A percentile compares a stretch with the other conserved stretches of the same genome.
phyloP scores from a whole-genome alignment of 2,329 filamentous ascomycete species.

The Penicillium sp. region DNA sequence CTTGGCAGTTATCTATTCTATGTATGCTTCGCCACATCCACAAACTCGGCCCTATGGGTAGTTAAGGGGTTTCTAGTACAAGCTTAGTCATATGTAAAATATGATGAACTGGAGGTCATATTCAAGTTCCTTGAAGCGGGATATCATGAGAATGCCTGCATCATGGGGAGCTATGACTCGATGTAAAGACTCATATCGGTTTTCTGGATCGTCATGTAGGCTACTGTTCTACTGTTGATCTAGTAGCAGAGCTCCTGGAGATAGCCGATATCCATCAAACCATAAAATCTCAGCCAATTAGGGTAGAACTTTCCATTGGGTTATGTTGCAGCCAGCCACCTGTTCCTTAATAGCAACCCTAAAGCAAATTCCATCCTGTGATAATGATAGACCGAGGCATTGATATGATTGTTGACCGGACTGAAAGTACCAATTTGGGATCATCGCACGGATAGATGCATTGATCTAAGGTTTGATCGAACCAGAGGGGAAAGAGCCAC shows the following conservation, averaged over 20 bases:
- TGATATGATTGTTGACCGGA: neutral
- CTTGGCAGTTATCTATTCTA: too few relatives aligned
- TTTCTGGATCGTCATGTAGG: too few relatives aligned
- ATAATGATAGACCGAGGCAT: neutral
- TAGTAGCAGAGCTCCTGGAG: too few relatives aligned
- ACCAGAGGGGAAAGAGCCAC: constrained; percentile 1
- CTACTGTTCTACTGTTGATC: too few relatives aligned
- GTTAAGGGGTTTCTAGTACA: too few relatives aligned
- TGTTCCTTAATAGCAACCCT: neutral
- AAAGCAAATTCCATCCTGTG: too few relatives aligned
- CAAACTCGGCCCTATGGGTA: too few relatives aligned
- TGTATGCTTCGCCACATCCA: too few relatives aligned
- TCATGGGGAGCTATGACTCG: neutral
- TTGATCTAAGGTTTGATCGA: neutral
- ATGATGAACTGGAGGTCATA: too few relatives aligned
- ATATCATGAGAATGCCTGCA: neutral
- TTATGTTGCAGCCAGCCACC: neutral
- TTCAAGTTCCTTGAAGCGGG: too few relatives aligned
- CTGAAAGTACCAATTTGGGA: neutral
- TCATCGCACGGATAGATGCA: neutral
- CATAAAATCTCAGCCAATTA: neutral
- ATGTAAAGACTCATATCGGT: neutral
- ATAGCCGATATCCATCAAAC: neutral
- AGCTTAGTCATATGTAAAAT: too few relatives aligned
- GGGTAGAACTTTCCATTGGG: neutral